phyloP scores from a whole-genome alignment of 306 rosid species.

The Senna tora region DNA sequence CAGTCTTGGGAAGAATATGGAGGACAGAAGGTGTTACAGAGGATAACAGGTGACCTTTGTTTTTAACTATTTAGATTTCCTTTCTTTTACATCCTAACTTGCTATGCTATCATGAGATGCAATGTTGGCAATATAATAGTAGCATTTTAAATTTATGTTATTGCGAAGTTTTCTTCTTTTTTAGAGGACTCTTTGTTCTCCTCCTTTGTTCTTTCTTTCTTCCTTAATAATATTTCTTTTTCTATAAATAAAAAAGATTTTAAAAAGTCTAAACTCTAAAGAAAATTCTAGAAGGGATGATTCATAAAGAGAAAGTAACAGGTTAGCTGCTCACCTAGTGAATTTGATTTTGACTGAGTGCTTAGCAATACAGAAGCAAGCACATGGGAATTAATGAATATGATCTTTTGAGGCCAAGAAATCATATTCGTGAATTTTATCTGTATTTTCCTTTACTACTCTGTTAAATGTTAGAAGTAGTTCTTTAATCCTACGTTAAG shows the following conservation, averaged over 20 bases:
- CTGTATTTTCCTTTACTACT: constrained; percentile 7
- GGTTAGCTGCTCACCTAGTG: constrained; percentile 14
- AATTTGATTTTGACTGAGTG: constrained; percentile 27
- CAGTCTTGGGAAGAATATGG: constrained; percentile 73
- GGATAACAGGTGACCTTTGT: constrained; percentile 67
- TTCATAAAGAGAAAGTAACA: constrained; percentile 19
- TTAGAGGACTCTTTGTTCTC: too few relatives aligned
- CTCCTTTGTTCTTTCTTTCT: too few relatives aligned
- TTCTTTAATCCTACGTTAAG: background rate
- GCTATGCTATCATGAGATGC: constrained; percentile 15
- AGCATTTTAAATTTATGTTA: constrained; percentile 7
- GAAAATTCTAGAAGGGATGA: background rate
- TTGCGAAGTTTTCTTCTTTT: too few relatives aligned
- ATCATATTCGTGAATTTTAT: constrained; percentile 2
- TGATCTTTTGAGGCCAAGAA: constrained; percentile 6
- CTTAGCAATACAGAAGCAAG: constrained; percentile 18
- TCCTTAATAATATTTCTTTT: too few relatives aligned
- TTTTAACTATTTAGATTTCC: background rate
- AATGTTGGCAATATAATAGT: constrained; percentile 20
- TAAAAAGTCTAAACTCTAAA: background rate
- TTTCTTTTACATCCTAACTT: background rate
- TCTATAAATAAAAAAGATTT: too few relatives aligned
- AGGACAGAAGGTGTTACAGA: constrained; percentile 80
- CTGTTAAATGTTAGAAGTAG: background rate
- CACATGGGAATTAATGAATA: constrained; percentile 8